Conservation (phyloP, 2,329 filamentous ascomycete genomes). For the Cadophora gregata region DNA sequence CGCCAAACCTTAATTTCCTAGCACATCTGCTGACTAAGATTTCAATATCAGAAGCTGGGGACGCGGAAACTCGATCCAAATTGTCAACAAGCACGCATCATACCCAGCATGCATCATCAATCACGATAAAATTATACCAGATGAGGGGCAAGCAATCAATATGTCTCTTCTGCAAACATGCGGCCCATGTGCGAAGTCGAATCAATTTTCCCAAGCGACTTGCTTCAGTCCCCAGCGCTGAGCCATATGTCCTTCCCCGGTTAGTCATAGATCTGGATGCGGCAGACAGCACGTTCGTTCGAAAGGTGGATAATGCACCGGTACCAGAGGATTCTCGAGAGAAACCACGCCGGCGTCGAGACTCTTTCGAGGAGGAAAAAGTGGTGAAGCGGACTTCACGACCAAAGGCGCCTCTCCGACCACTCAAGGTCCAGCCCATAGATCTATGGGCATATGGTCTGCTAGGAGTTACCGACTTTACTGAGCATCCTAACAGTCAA, state of each 20-base stretch:
- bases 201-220: conserved; percentile 23
- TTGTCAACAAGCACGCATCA: neutral
- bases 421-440: conserved; percentile 23
- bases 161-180: conserved; percentile 28
- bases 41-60: neutral
- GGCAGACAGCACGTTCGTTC: conserved; percentile 51
- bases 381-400: neutral
- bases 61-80: neutral
- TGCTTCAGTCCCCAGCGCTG: conserved; percentile 17
- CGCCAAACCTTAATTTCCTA: conserved; percentile 10
- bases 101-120: neutral
- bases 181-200: conserved; percentile 11
- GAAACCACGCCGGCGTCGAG: neutral
- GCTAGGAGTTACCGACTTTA: conserved; percentile 26
- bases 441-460: conserved; percentile 37
- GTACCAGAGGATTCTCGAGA: neutral
- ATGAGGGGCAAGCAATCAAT: conserved; percentile 25
- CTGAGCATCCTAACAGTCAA: neutral
- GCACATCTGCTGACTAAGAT: neutral
- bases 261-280: conserved; percentile 60
- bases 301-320: conserved; percentile 37
- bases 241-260: conserved; percentile 47
- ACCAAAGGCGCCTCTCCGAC: neutral
- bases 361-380: neutral
- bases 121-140: neutral